Evolutionary conservation across 192 early-diverging fungal species (phyloP).

Genomic region (Coemansia sp.): DNA sequence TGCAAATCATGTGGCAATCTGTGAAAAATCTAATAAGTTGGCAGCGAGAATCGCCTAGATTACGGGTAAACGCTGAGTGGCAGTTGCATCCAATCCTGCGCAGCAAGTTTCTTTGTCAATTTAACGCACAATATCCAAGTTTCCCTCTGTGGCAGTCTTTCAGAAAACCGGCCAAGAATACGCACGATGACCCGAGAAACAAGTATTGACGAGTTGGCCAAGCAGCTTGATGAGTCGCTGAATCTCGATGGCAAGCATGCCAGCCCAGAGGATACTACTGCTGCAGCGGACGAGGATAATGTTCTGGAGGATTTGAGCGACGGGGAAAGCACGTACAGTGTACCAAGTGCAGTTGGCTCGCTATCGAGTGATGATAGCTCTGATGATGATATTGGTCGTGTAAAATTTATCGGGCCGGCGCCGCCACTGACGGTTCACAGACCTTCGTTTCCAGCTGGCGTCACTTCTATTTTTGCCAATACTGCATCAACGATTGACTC

Average conservation of each 20-base stretch:
- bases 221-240: constrained; percentile 24
- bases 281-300: constrained; percentile 1
- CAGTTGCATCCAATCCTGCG: background rate
- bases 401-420: background rate
- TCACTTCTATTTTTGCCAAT: constrained; percentile 14
- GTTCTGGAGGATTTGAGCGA: constrained; percentile 5
- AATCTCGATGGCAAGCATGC: constrained; percentile 6
- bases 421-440: constrained; percentile 13
- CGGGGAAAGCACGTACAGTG: constrained; percentile 9
- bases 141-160: background rate
- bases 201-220: constrained; percentile 24
- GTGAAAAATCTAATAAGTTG: background rate
- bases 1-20: constrained; percentile 7
- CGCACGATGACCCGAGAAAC: constrained; percentile 1
- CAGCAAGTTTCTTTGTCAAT: background rate
- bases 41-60: background rate
- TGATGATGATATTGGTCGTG: constrained; percentile 2
- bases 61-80: background rate
- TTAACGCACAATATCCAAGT: background rate
- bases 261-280: background rate
- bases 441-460: constrained; percentile 15
- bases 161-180: background rate
- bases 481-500: constrained; percentile 26
- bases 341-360: constrained; percentile 8
- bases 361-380: constrained; percentile 19